Conservation (phyloP, 2,329 filamentous ascomycete species). For the Monosporascus sp. region DNA sequence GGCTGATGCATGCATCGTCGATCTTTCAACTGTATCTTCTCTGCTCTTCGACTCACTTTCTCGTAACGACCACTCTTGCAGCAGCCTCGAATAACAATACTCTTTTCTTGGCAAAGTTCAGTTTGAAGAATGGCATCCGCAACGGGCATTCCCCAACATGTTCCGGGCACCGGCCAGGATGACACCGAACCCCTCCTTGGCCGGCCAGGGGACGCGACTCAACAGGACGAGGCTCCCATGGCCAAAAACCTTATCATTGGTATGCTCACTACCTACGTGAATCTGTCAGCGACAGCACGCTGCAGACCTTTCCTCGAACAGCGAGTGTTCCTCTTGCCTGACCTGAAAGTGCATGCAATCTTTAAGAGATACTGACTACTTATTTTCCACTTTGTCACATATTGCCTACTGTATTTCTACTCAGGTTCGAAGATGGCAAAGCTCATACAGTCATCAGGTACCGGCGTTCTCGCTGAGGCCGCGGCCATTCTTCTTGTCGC, state of each 20-base stretch:
- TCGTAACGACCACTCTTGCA: no score
- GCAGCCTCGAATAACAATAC: not conserved
- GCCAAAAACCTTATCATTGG: slow-evolving; percentile 70
- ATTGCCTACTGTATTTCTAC: not conserved
- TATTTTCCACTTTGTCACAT: not conserved
- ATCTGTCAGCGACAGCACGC: not conserved
- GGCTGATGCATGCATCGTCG: no score
- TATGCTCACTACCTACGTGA: slow-evolving; percentile 33
- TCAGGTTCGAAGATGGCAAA: slow-evolving; percentile 19
- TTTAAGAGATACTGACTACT: not conserved
- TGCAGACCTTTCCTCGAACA: no score
- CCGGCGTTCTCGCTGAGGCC: slow-evolving; percentile 73
- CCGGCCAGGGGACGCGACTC: slow-evolving; percentile 66
- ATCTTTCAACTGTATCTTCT: no score
- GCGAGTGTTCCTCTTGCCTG: not conserved
- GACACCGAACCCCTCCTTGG: slow-evolving; percentile 71
- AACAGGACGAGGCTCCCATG: slow-evolving; percentile 60
- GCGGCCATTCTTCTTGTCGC: slow-evolving; percentile 71
- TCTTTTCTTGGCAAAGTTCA: slow-evolving; percentile 7
- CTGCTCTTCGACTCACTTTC: no score
- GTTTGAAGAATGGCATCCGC: slow-evolving; percentile 58
- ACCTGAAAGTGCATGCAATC: not conserved
- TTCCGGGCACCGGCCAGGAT: slow-evolving; percentile 31
- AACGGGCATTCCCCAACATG: slow-evolving; percentile 58
- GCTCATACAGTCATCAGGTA: slow-evolving; percentile 53